These are phyloP conservation scores for Clarireedia monteithiana DNA, from an alignment of 2,329 filamentous ascomycete species.

Conservation along the genomic window DNA sequence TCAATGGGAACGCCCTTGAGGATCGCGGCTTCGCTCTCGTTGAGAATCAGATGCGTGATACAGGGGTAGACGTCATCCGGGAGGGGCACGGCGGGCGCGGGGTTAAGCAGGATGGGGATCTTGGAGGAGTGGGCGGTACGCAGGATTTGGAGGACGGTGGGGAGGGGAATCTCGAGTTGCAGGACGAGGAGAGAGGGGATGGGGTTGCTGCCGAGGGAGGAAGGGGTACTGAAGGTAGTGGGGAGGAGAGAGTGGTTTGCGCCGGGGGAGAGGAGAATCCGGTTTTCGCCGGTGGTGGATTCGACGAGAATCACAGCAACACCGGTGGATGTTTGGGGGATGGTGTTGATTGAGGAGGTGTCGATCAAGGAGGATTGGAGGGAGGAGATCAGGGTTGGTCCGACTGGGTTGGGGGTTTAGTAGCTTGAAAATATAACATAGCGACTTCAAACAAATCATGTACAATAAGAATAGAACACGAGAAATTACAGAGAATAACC, in stretches of 20 bases:
- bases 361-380: constrained; percentile 57
- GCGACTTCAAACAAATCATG: too few relatives aligned
- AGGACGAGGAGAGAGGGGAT: constrained; percentile 59
- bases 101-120: constrained; percentile 71
- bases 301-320: constrained; percentile 72
- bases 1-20: constrained; percentile 45
- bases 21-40: constrained; percentile 80
- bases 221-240: constrained; percentile 31
- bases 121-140: constrained; percentile 37
- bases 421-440: not conserved
- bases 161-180: constrained; percentile 69
- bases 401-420: constrained; percentile 49
- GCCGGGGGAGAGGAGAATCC: constrained; percentile 66
- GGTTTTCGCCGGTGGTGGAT: constrained; percentile 63
- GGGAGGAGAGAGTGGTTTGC: constrained; percentile 49
- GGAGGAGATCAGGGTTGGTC: constrained; percentile 47
- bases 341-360: constrained; percentile 42
- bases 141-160: constrained; percentile 56
- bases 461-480: not conserved
- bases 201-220: constrained; percentile 30
- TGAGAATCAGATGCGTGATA: constrained; percentile 75
- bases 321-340: constrained; percentile 49
- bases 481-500: too few relatives aligned
- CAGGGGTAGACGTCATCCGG: constrained; percentile 58
- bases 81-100: constrained; percentile 66